Evolutionary conservation across 139 green algal genomes (phyloP).

Genomic region (Micractinium sp.): DNA sequence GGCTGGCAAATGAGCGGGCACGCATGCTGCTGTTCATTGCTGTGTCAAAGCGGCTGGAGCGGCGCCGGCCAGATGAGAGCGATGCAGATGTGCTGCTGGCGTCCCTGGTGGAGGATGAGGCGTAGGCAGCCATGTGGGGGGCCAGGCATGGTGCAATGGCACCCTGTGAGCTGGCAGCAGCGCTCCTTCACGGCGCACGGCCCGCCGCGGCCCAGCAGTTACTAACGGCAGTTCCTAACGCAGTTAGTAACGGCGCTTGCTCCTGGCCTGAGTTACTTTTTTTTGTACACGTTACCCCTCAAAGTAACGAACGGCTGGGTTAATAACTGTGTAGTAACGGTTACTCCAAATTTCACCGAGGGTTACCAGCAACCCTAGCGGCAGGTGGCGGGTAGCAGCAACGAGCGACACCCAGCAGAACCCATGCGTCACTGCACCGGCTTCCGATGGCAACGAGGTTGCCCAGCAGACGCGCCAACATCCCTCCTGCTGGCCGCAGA

Average conservation of each 20-base stretch:
- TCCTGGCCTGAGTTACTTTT: too few species aligned
- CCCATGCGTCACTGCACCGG: too few species aligned
- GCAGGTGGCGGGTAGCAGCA: neutral
- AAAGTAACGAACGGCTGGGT: too few species aligned
- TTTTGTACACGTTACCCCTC: too few species aligned
- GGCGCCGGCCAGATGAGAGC: neutral
- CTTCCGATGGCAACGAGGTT: too few species aligned
- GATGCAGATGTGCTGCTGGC: neutral
- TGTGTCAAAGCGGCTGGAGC: neutral
- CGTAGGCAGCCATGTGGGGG: neutral
- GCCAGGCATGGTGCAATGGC: neutral
- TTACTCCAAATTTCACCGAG: neutral
- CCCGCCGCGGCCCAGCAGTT: too few species aligned
- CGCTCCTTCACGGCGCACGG: too few species aligned
- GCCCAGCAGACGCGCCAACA: too few species aligned
- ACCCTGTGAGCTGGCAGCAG: neutral
- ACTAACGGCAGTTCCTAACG: neutral
- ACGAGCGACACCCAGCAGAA: too few species aligned
- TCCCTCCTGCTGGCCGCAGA: too few species aligned
- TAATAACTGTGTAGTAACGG: neutral
- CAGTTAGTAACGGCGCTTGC: too few species aligned
- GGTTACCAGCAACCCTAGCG: neutral
- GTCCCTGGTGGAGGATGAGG: neutral
- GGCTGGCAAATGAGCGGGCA: neutral
- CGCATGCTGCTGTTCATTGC: neutral